Evolutionary conservation across 352 stramenopile genomes (phyloP).

Genomic region (Globisporangium takayamanum): DNA sequence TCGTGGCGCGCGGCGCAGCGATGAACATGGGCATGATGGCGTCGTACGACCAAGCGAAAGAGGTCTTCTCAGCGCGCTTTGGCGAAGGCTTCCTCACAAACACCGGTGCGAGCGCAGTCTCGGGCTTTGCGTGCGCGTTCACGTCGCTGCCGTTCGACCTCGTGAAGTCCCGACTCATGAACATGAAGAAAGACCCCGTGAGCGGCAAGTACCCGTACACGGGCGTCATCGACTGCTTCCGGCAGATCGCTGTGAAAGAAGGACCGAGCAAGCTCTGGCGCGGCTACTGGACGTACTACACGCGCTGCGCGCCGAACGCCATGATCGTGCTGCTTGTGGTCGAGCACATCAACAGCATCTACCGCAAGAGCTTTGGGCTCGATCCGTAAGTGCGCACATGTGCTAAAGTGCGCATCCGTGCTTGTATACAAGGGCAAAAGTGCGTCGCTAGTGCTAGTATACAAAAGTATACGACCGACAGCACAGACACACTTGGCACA

Average conservation of each 20-base stretch:
- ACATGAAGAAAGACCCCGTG: conserved; percentile 91
- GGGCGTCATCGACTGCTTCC: conserved; percentile 93
- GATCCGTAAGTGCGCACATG: conserved; percentile 12
- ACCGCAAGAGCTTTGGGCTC: conserved; percentile 59
- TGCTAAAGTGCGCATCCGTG: background rate
- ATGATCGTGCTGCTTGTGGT: conserved; percentile 99
- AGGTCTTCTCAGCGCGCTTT: conserved; percentile 70
- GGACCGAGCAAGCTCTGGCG: conserved; percentile 94
- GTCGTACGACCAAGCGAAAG: conserved; percentile 98
- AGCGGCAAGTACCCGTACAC: conserved; percentile 93
- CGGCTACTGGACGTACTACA: conserved; percentile 98
- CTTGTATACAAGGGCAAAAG: too few relatives aligned
- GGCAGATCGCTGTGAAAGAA: conserved; percentile 94
- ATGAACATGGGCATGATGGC: conserved; percentile 99
- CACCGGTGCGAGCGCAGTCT: conserved; percentile 90
- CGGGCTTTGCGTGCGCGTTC: conserved; percentile 96
- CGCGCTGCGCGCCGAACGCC: conserved; percentile 96
- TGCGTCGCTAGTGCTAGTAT: too few relatives aligned
- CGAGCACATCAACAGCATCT: conserved; percentile 91
- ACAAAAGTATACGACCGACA: too few relatives aligned
- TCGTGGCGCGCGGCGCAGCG: conserved; percentile 95
- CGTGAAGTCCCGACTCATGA: conserved; percentile 98
- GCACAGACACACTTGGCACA: too few relatives aligned
- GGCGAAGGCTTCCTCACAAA: conserved; percentile 86
- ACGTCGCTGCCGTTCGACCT: conserved; percentile 99